Base-by-base conservation (phyloP, 805 yeast genomes). In the Yarrowia sp. region DNA sequence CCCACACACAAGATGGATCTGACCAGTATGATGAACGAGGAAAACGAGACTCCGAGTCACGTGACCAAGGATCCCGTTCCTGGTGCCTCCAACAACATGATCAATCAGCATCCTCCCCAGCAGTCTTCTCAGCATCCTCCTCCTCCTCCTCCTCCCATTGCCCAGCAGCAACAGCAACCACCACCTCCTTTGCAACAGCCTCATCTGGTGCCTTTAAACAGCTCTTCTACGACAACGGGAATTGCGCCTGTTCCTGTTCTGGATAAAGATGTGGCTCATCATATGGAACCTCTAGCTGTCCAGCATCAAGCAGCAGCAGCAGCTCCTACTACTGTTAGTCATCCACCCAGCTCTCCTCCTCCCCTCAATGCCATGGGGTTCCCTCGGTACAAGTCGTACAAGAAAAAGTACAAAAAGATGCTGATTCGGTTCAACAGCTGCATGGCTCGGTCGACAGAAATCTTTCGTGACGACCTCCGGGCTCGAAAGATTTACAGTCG, bases 331-430 rank as follows among this genome's bases (percentile, higher is more conserved):
- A n/a, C 28, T 4, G 44, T 22, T 11, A 14, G 14, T 6, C 16
- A 17, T 19, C 52, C 24, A 2, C 52, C 54, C 9, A 7, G 17
- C 3, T 51, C 59, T 1, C 44, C 43, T 11, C 59, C 62, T 6
- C 63, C 63, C 4, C 63, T 58, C 51, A 58, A 58, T 24, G 40
- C 38, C n/a, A 32, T 32, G 41, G 63, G 63, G 3, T 28, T 41
- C 4, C 64, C 62, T 17, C 64, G 64, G 21, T 63, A 63, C 66
- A 63, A 54, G 43, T 41, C 54, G 40, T 63, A 52, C 66, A 38
- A 32, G 41, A 63, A 63, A 28, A 63, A 63, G 64, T 63, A 63
- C 66, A 63, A 43, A 26, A 63, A 63, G 63, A 58, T 63, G 64
- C 30, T 63, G 52, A 35, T 58, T 38, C 43, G 51, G 63, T 63